These are phyloP conservation scores for Yarrowia sp. DNA, from an alignment of 805 yeast species.

Conservation along the genomic window DNA sequence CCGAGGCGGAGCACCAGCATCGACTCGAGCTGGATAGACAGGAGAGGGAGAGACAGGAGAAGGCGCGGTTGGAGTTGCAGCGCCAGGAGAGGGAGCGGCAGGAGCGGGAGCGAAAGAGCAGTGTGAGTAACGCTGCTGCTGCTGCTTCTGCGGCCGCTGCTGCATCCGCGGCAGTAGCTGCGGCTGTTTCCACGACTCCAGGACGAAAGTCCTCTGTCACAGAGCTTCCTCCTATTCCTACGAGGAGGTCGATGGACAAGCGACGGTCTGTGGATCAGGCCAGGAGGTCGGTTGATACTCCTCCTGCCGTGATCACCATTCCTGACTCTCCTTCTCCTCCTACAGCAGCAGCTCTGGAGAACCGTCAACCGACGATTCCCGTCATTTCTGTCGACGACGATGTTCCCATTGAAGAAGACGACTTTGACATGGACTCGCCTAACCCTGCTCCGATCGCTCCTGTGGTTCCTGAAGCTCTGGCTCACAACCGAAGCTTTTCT, in stretches of 20 bases:
- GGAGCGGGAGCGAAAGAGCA: constrained; percentile 2
- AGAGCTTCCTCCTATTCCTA: not conserved
- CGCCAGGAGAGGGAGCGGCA: constrained; percentile 11
- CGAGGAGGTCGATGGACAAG: not conserved
- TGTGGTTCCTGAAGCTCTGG: not conserved
- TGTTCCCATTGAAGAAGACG: not conserved
- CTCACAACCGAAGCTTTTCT: constrained; percentile 16
- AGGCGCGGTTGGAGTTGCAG: not conserved
- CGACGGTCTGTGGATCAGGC: no score
- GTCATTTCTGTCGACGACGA: constrained; percentile 18
- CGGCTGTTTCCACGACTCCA: not conserved
- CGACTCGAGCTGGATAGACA: constrained; percentile 5
- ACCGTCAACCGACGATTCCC: constrained; percentile 10
- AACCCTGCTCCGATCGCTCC: not conserved
- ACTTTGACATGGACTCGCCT: not conserved
- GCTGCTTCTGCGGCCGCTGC: constrained; percentile 14
- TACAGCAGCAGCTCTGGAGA: constrained; percentile 15
- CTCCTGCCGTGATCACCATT: not conserved
- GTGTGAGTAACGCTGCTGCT: not conserved
- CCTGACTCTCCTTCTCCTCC: constrained; percentile 13
- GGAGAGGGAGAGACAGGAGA: constrained; percentile 11
- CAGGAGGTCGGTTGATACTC: not conserved
- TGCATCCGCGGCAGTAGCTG: constrained; percentile 6
- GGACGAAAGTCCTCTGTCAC: not conserved
- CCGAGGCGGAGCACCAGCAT: not conserved